phyloP scores from a whole-genome alignment of 305 asterid genomes.

The Fraxinus velutina region DNA sequence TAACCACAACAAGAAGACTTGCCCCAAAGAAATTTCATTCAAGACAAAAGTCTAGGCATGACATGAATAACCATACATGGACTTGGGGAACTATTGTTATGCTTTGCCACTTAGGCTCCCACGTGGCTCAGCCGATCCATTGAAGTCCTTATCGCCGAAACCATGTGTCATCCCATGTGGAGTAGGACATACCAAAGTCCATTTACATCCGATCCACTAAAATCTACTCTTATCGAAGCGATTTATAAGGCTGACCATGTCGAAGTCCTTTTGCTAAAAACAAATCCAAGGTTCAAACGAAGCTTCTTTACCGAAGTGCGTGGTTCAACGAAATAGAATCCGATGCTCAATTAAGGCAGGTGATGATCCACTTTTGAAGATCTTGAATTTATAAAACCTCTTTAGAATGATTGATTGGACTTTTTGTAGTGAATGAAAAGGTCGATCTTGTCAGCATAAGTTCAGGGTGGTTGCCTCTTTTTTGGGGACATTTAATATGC shows the following conservation, averaged over 20 bases:
- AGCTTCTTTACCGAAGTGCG: not conserved
- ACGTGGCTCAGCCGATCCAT: not conserved
- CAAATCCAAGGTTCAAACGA: not conserved
- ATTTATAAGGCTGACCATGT: not conserved
- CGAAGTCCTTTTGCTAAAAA: not conserved
- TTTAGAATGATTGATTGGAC: no score
- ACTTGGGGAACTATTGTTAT: not conserved
- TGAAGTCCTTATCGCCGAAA: not conserved
- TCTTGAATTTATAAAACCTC: not conserved
- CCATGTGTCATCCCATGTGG: not conserved
- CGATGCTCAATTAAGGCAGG: not conserved
- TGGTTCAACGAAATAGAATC: not conserved
- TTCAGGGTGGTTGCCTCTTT: not conserved
- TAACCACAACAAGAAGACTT: no score
- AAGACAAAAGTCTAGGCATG: no score
- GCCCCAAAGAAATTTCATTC: no score
- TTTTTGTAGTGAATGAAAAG: not conserved
- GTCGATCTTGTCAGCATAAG: not conserved
- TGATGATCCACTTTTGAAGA: not conserved
- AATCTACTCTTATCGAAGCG: no score
- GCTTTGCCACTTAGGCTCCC: not conserved
- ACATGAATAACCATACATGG: no score
- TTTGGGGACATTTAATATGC: not conserved
- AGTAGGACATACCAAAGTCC: not conserved
- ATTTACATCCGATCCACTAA: not conserved